Percentiles rank a stretch among this genome's conserved stretches.
Evolutionary conservation across 257 asterid species (phyloP).

Genomic region (Solanum arcanum): DNA sequence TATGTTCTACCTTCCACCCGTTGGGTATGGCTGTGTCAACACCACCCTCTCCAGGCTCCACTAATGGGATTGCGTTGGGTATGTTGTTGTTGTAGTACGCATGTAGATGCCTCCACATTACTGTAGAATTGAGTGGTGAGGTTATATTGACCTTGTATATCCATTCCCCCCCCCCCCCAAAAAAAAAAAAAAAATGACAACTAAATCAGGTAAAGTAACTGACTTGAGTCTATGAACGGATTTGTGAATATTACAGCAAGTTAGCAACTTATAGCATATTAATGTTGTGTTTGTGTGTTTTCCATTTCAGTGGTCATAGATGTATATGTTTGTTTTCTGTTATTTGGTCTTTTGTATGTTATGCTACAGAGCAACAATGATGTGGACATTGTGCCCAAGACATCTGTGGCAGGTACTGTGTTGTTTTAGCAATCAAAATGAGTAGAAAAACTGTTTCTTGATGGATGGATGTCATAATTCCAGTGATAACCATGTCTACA

Average conservation of each 20-base stretch:
- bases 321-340: not conserved
- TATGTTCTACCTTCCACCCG: not conserved
- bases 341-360: not conserved
- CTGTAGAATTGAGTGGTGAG: not conserved
- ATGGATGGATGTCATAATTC: not conserved
- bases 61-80: not conserved
- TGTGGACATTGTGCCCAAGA: not conserved
- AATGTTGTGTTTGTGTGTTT: not conserved
- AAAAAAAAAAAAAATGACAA: not conserved
- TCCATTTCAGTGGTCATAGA: not conserved
- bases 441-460: not conserved
- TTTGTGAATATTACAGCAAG: not conserved
- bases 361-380: not conserved
- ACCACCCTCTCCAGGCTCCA: not conserved
- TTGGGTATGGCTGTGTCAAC: not conserved
- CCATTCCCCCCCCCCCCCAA: not conserved
- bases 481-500: not conserved
- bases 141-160: not conserved
- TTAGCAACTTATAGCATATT: not conserved
- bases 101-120: not conserved
- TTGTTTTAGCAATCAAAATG: not conserved
- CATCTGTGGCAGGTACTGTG: not conserved
- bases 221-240: not conserved
- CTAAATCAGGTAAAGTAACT: not conserved
- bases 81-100: not conserved